These are phyloP conservation scores for Funneliformis mosseae DNA, from an alignment of 192 early-diverging fungal genomes.

Conservation along the genomic window DNA sequence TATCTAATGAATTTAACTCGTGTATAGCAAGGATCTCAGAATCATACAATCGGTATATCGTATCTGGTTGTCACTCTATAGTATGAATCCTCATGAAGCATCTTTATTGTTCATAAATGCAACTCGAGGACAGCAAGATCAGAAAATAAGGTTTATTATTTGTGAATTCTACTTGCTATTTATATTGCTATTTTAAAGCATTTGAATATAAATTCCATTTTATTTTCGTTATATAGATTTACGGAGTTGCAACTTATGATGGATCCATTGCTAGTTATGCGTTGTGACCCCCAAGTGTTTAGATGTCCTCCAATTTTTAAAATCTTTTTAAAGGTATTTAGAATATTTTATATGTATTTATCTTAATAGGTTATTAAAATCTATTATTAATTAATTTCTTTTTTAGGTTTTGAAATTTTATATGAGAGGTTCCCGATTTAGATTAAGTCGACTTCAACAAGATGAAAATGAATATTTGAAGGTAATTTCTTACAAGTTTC, in stretches of 20 bases:
- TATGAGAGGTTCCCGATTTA: slow-evolving; percentile 48
- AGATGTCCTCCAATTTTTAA: slow-evolving; percentile 50
- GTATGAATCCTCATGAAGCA: slow-evolving; percentile 38
- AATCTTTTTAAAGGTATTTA: slow-evolving; percentile 44
- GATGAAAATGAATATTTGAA: not conserved
- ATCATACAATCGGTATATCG: slow-evolving; percentile 37
- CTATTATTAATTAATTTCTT: slow-evolving; percentile 1
- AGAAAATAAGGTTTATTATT: not conserved
- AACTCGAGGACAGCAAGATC: slow-evolving; percentile 9
- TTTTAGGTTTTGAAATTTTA: slow-evolving; percentile 38
- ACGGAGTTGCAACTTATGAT: slow-evolving; percentile 40
- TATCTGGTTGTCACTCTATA: slow-evolving; percentile 43
- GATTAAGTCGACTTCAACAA: slow-evolving; percentile 26
- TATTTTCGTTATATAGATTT: not conserved
- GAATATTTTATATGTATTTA: not conserved
- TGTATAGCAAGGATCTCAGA: not conserved
- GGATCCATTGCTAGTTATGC: slow-evolving; percentile 60
- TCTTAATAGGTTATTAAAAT: not conserved
- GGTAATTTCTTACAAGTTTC: not conserved
- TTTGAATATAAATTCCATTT: too few relatives aligned
- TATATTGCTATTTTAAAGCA: not conserved
- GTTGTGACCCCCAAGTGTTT: slow-evolving; percentile 57
- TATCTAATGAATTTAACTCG: not conserved
- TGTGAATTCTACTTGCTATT: slow-evolving; percentile 5
- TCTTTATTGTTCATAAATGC: slow-evolving; percentile 39